These are phyloP conservation scores for Viridothelium virens DNA, from an alignment of 495 filamentous ascomycete species.

Conservation along the genomic window DNA sequence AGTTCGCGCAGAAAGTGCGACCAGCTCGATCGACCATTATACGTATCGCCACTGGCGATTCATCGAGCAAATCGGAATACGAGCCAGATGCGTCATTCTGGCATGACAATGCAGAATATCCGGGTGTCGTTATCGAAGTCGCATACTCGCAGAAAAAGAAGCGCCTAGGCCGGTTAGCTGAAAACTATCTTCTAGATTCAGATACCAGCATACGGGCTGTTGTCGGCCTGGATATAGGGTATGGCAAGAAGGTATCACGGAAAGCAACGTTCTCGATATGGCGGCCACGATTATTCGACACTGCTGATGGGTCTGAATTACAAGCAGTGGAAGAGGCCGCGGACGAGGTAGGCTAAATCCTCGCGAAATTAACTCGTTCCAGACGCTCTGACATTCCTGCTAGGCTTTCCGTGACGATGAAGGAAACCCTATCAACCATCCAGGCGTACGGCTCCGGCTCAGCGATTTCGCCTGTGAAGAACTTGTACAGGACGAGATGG, in stretches of 20 bases:
- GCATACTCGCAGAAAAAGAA: conserved; percentile 36
- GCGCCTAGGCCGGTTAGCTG: conserved; percentile 27
- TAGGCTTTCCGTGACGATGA: conserved; percentile 24
- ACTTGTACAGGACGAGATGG: conserved; percentile 17
- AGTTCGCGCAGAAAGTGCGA: conserved; percentile 20
- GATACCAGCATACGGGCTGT: conserved; percentile 31
- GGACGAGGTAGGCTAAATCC: conserved; percentile 18
- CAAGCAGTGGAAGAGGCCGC: conserved; percentile 20
- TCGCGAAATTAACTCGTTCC: conserved; percentile 2
- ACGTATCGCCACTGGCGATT: conserved; percentile 6
- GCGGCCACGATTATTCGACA: conserved; percentile 18
- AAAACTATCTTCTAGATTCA: conserved; percentile 33
- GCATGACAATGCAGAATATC: conserved; percentile 28
- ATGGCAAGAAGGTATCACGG: conserved; percentile 22
- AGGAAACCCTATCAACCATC: conserved; percentile 23
- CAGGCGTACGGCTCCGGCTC: conserved; percentile 23
- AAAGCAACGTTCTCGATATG: conserved; percentile 21
- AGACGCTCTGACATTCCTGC: conserved; percentile 7
- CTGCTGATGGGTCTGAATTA: conserved; percentile 20
- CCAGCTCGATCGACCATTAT: conserved; percentile 21
- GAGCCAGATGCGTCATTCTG: conserved; percentile 33
- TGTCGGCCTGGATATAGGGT: conserved; percentile 33
- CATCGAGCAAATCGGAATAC: conserved; percentile 22
- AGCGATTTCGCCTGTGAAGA: conserved; percentile 22
- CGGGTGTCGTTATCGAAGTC: conserved; percentile 34